A percentile compares a stretch with the other conserved stretches of the same genome.
Conservation (phyloP, 1,284 basidiomycete genomes). For the Melanopsichium pennsylvanicum region DNA sequence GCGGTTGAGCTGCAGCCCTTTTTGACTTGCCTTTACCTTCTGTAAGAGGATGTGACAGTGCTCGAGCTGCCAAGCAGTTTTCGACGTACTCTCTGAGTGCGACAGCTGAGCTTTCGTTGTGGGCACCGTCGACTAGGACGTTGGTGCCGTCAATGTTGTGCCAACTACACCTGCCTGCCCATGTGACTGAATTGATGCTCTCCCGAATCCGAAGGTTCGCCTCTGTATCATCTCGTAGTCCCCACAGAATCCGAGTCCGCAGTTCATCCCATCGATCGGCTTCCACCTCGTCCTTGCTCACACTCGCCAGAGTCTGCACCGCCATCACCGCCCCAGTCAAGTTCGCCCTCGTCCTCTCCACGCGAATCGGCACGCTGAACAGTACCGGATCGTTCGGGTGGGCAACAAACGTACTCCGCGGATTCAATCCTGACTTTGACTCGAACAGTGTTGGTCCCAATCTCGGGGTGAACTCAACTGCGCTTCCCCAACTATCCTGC, state of each 20-base stretch:
- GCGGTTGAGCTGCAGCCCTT: neutral
- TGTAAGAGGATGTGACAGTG: neutral
- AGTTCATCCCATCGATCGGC: constrained; percentile 50
- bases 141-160: constrained; percentile 57
- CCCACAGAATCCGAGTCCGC: constrained; percentile 55
- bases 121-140: constrained; percentile 86
- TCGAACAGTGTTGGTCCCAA: constrained; percentile 38
- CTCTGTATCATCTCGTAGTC: constrained; percentile 38
- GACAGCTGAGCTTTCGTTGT: constrained; percentile 83
- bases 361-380: constrained; percentile 14
- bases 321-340: constrained; percentile 56
- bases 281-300: constrained; percentile 56
- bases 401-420: constrained; percentile 42
- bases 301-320: constrained; percentile 57
- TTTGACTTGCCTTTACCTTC: constrained; percentile 2
- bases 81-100: constrained; percentile 78
- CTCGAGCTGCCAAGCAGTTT: constrained; percentile 28
- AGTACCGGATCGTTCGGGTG: constrained; percentile 45
- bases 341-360: constrained; percentile 51
- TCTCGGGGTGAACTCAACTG: constrained; percentile 25
- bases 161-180: constrained; percentile 87
- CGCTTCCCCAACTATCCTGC: constrained; percentile 21
- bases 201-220: constrained; percentile 30
- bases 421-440: constrained; percentile 40
- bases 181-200: constrained; percentile 66